A percentile compares a stretch with the other conserved stretches of the same genome.
phyloP scores from a whole-genome alignment of 805 yeast genomes.

The Kodamaea lidongshanica region DNA sequence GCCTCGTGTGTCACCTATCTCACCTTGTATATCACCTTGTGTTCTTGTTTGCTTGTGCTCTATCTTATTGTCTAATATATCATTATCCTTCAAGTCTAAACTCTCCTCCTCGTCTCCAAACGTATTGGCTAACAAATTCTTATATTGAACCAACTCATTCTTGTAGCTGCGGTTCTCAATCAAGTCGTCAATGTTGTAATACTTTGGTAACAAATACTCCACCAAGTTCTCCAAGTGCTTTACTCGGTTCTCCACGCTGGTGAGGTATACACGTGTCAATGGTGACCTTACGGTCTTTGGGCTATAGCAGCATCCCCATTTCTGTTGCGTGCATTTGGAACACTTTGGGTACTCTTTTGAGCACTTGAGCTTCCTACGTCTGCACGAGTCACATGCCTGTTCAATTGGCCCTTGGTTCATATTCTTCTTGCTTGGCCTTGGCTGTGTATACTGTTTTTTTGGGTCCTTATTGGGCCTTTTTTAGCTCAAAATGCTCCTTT shows the following conservation, averaged over 20 bases:
- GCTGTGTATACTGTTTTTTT: neutral
- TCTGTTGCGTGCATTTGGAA: constrained; percentile 63
- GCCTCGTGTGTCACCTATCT: too few relatives aligned
- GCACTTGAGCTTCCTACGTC: constrained; percentile 73
- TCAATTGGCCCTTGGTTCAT: constrained; percentile 27
- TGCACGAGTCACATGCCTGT: constrained; percentile 77
- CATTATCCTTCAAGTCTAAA: constrained; percentile 6
- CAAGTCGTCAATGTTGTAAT: constrained; percentile 16
- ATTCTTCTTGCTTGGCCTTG: neutral
- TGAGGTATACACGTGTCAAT: constrained; percentile 71
- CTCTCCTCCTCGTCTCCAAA: constrained; percentile 7
- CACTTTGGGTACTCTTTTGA: constrained; percentile 75
- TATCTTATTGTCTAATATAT: too few relatives aligned
- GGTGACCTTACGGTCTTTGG: constrained; percentile 78
- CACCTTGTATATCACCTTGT: too few relatives aligned
- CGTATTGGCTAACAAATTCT: constrained; percentile 7
- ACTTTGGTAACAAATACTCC: constrained; percentile 26
- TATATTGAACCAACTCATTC: constrained; percentile 6
- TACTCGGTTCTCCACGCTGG: constrained; percentile 57
- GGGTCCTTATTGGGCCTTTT: neutral
- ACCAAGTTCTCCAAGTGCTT: constrained; percentile 25
- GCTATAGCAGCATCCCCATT: constrained; percentile 71
- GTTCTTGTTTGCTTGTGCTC: too few relatives aligned
- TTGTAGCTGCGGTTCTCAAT: constrained; percentile 15
- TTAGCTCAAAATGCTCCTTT: neutral